Evolutionary conservation across 2,329 filamentous ascomycete species (phyloP), one percentile per base, ranked within the genome.

Genomic region (Aspergillus spinulosporus): DNA sequence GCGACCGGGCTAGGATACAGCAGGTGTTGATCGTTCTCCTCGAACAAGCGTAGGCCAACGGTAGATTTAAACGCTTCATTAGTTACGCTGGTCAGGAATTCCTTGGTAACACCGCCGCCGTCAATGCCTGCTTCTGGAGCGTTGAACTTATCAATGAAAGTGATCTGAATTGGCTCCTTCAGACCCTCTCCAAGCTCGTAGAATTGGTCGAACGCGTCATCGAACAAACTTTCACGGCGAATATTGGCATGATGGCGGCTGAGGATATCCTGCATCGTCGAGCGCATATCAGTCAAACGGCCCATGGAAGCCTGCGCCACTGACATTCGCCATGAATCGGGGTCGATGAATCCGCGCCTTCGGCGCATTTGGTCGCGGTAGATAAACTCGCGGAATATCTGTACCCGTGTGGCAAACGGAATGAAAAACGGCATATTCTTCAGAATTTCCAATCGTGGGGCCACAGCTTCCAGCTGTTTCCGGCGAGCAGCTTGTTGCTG

Each of bases 361-460:
- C 91, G 80, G 60, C 87, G 86, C 49, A 81, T 72, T 70, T 94
- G 91, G 72, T 99, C 94, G 3, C 92, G 79, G 31, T 84, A 76
- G n/a, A 97, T 89, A 65, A 97, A 97, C 67, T 96, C 86, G 31
- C 92, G 85, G 72, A 99, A 97, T 26, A 97, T 93, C 69, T 92
- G 86, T 3, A 99, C 94, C 46, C 94, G 82, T 0, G 90, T 94
- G 37, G 90, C 85, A 65, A 99, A 99, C 0, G 93, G 94, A 44
- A 99, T 94, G 63, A 93, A 89, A 70, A 97, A 99, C 0, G 94
- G 94, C 87, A 99, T 95, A 67, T 97, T 95, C 63, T 94, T 88
- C 49, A 99, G 75, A 4, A 99, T 89, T 68, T 97, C 92, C 7
- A 97, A 79, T 63, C 93, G 88, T 0, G 94, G 93, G 0, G 89